Percentiles rank a stretch among this genome's conserved stretches.
Conservation (phyloP, 2,329 filamentous ascomycete species). For the Fusarium sororula region DNA sequence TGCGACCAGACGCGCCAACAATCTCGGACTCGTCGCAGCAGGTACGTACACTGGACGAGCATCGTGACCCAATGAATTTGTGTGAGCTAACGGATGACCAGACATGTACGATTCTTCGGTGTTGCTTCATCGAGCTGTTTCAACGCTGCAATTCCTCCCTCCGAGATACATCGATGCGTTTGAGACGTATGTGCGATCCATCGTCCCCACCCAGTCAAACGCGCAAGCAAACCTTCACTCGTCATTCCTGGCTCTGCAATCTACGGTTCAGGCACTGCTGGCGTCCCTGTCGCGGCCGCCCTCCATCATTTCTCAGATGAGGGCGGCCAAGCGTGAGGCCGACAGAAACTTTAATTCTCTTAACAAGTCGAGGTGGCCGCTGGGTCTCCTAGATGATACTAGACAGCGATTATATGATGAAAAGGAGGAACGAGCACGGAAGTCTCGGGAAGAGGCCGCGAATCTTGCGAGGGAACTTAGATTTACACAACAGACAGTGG, state of each 20-base stretch:
- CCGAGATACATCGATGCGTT: conserved; percentile 74
- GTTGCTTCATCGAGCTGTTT: conserved; percentile 61
- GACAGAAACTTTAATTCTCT: conserved; percentile 81
- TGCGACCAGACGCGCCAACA: conserved; percentile 81
- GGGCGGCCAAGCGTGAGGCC: conserved; percentile 76
- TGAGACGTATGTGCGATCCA: conserved; percentile 73
- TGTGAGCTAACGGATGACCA: conserved; percentile 45
- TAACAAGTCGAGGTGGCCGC: conserved; percentile 80
- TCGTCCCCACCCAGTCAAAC: conserved; percentile 74
- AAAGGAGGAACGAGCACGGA: conserved; percentile 80
- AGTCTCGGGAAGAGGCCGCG: conserved; percentile 74
- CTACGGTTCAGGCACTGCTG: conserved; percentile 84
- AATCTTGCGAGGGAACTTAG: conserved; percentile 82
- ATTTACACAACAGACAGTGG: conserved; percentile 94
- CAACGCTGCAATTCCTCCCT: conserved; percentile 74
- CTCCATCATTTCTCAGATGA: conserved; percentile 79
- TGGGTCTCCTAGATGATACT: conserved; percentile 86
- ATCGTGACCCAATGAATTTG: conserved; percentile 18
- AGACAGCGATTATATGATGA: conserved; percentile 84
- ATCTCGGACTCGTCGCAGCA: conserved; percentile 70
- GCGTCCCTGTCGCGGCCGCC: conserved; percentile 81
- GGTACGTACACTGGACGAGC: conserved; percentile 54
- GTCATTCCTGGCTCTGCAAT: conserved; percentile 80
- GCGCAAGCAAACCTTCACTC: conserved; percentile 79
- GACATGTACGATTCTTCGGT: conserved; percentile 75